Percentiles rank a stretch among this genome's conserved stretches.
phyloP scores from a whole-genome alignment of 208 protist species.

The Trypanosomatidae sp. region DNA sequence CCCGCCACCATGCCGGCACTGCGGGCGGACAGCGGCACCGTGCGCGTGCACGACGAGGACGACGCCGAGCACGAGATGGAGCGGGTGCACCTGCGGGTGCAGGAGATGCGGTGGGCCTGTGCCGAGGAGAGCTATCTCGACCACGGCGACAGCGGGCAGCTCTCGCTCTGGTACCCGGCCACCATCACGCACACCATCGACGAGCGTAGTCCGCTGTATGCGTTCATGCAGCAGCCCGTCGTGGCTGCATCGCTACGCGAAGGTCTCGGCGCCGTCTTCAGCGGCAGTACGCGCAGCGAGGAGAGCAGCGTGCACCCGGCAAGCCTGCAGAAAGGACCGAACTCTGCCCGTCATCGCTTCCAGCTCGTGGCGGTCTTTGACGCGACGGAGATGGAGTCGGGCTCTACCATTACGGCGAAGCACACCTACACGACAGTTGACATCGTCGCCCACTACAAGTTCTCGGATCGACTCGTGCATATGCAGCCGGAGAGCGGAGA shows the following conservation, averaged over 20 bases:
- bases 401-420: constrained; percentile 70
- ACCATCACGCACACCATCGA: constrained; percentile 75
- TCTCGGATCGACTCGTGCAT: constrained; percentile 74
- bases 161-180: constrained; percentile 79
- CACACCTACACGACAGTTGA: constrained; percentile 70
- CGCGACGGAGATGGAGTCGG: constrained; percentile 76
- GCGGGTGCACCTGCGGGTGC: constrained; percentile 55
- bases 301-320: too few relatives aligned
- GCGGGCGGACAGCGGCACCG: background rate
- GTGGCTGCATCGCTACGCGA: constrained; percentile 23
- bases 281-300: too few relatives aligned
- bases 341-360: constrained; percentile 29
- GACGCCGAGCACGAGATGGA: constrained; percentile 21
- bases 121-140: constrained; percentile 59
- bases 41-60: background rate
- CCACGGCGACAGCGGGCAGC: constrained; percentile 38
- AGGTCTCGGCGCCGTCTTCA: too few relatives aligned
- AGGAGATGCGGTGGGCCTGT: constrained; percentile 76
- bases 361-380: constrained; percentile 84
- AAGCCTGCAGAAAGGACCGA: constrained; percentile 8
- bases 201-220: constrained; percentile 72
- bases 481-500: constrained; percentile 50
- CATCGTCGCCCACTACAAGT: constrained; percentile 71
- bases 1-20: background rate
- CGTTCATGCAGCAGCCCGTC: constrained; percentile 46